Base-by-base conservation (phyloP, 2,329 filamentous ascomycete species). In the Talaromyces sp. region DNA sequence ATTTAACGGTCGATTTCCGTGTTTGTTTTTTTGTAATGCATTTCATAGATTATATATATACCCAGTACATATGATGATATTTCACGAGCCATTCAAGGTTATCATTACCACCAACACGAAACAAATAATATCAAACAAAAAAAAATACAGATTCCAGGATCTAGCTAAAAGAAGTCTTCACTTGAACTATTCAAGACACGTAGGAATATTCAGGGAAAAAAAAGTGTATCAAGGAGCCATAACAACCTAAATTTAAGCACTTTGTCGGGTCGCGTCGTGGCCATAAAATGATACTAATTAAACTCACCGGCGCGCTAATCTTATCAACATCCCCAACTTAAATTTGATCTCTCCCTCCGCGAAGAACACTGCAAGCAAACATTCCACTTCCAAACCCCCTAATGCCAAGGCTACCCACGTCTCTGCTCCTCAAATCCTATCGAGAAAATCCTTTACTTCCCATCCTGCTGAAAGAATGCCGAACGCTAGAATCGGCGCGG, bases 321-420 rank as follows among this genome's bases (percentile, higher is more conserved):
- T n/a, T 8, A 38, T 38, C 35, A n/a, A n/a, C 17, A 38, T 38
- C 17, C 17, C n/a, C n/a, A n/a, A n/a, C n/a, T 38, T n/a, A 38
- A 7, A 38, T n/a, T 4, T 3, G 11, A 35, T 38, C 35, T 38
- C 35, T 38, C 35, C 14, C 35, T 38, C 35, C 35, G 17, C 9
- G 14, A 24, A 13, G 43, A 46, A 24, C 5, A 38, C 35, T n/a
- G 17, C 35, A 35, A 38, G 8, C 35, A n/a, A n/a, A n/a, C n/a
- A n/a, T n/a, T 9, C n/a, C 35, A 38, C n/a, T 38, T 38, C 7
- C 17, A 8, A n/a, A 8, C 8, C n/a, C 21, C 17, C 43, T 43
- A 46, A 81, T 81, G 79, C 78, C 78, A 58, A 76, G 79, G 46
- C 67, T 81, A 51, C 60, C 73, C 13, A 73, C 70, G 54, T 62